Base-by-base conservation (phyloP, 805 yeast genomes). In the Yamadazyma scolyti region DNA sequence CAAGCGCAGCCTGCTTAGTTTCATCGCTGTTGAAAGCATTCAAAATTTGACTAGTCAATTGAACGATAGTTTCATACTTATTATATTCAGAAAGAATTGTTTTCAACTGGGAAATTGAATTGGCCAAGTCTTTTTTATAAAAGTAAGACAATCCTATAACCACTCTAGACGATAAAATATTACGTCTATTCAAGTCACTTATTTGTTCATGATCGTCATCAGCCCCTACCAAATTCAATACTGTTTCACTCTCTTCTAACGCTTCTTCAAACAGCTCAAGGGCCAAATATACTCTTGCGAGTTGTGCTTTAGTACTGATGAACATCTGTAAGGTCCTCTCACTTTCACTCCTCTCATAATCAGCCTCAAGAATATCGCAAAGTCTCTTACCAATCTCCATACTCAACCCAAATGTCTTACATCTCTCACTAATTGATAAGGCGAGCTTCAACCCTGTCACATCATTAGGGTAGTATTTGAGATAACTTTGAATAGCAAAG, bases 1-100 rank as follows among this genome's bases (percentile, higher is more conserved):
- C 96, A 27, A 84, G 49, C 0, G 97, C 96, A 1, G 88, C 89
- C 40, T 78, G 82, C 36, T 77, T 79, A 1, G 93, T 77, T 4
- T 83, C 93, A n/a, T 73, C 77, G 0, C 77, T 73, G n/a, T 77
- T 82, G 34, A 75, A 74, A 2, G 86, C 85, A 61, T 81, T 82
- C 29, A 93, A 63, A 1, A 89, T 82, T 49, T 88, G 95, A 0
- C 93, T 76, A 13, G 86, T 70, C 17, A 90, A 57, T 5, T 81
- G 74, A 10, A 86, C 77, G n/a, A 87, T 68, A 39, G 80, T 71
- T 40, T 73, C 77, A 4, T 82, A 75, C 28, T 75, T 77, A 4
- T 74, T 71, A 15, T 80, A 70, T 9, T 42, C 34, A 8, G 36
- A 43, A 26, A 88, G 58, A n/a, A 93, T 75, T 20, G 63, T 56